Evolutionary conservation across 140 eudicot genomes (phyloP).

Genomic region (Bidens hawaiensis): DNA sequence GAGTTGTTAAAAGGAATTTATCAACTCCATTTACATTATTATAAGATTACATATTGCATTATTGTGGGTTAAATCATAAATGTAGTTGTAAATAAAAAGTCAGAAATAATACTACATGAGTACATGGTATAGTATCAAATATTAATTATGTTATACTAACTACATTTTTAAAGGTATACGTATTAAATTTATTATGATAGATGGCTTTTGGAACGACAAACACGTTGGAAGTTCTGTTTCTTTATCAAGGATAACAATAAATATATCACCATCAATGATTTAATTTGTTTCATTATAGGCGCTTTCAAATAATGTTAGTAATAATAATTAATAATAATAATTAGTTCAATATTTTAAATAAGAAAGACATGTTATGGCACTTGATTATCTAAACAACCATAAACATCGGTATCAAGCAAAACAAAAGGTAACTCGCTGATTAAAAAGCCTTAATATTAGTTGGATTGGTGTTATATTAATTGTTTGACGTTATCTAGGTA

Average conservation of each 20-base stretch:
- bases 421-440: not conserved
- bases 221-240: not conserved
- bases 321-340: no score
- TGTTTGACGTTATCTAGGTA: not conserved
- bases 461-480: not conserved
- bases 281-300: not conserved
- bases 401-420: no score
- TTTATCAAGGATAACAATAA: not conserved
- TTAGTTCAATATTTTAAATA: not conserved
- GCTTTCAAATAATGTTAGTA: not conserved
- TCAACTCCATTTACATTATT: no score
- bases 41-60: no score
- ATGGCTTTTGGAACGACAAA: not conserved
- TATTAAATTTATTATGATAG: no score
- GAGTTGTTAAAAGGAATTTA: no score
- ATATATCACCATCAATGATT: not conserved
- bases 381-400: not conserved
- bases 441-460: not conserved
- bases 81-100: no score
- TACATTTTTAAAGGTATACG: no score
- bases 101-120: no score
- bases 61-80: no score
- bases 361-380: not conserved
- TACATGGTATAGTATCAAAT: no score
- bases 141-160: no score